These are phyloP conservation scores for Penicillium taxi DNA, from an alignment of 495 filamentous ascomycete species.

Conservation along the genomic window DNA sequence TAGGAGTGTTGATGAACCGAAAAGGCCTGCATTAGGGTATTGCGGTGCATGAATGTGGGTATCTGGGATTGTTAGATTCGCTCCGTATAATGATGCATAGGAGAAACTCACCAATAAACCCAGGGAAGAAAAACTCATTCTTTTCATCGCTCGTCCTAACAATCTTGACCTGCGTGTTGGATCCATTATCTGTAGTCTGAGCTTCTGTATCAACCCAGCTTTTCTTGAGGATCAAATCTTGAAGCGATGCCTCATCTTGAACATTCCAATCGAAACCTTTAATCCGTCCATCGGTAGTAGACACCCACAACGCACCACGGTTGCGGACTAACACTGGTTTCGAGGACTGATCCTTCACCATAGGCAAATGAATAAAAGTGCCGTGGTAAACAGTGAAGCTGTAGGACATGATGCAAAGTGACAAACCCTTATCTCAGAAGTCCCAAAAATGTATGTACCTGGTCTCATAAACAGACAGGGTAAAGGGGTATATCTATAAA, in stretches of 20 bases:
- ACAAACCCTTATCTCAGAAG: background rate
- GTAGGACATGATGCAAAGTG: conserved; percentile 1
- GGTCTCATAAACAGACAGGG: background rate
- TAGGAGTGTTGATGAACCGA: conserved; percentile 85
- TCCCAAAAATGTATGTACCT: background rate
- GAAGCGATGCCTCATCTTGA: conserved; percentile 26
- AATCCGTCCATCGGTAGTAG: conserved; percentile 55
- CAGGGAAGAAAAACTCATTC: conserved; percentile 80
- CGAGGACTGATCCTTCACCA: background rate
- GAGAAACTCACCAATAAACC: conserved; percentile 64
- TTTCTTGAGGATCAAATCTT: conserved; percentile 38
- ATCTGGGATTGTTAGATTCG: conserved; percentile 42
- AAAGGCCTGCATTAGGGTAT: conserved; percentile 88
- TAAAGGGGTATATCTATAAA: background rate
- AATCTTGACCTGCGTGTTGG: conserved; percentile 17
- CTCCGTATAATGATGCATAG: background rate
- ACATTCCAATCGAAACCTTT: conserved; percentile 29
- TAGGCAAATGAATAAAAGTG: conserved; percentile 42
- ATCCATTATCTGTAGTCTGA: background rate
- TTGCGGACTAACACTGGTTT: conserved; percentile 30
- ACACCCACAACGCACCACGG: conserved; percentile 58
- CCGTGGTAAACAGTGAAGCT: conserved; percentile 34
- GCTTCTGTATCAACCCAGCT: conserved; percentile 24
- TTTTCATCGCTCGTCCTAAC: conserved; percentile 25
- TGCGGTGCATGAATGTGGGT: conserved; percentile 94